Conservation (phyloP, 2,329 filamentous ascomycete genomes). For the Apiospora saccharicola region DNA sequence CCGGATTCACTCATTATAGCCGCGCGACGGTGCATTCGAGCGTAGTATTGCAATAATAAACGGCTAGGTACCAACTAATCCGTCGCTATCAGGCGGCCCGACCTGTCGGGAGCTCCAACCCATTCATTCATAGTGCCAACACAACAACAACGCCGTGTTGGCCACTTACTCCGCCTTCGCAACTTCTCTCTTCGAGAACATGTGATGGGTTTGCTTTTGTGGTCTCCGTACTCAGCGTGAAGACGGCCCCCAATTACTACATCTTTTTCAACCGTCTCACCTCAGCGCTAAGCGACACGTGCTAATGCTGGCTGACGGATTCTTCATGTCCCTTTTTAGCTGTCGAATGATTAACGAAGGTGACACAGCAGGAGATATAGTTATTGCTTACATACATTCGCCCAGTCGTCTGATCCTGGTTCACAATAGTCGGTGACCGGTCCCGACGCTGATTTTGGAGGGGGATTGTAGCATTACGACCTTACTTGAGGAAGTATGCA, state of each 20-base stretch:
- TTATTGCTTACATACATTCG: background rate
- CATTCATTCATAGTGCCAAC: background rate
- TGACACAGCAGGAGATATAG: background rate
- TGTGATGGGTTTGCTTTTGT: background rate
- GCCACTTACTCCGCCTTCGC: background rate
- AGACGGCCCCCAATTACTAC: background rate
- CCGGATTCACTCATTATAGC: background rate
- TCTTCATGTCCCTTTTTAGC: no score
- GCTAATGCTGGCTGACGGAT: background rate
- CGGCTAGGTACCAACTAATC: background rate
- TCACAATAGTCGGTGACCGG: background rate
- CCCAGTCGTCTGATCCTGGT: no score
- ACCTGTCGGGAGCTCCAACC: background rate
- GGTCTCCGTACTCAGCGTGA: background rate
- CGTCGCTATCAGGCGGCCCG: background rate
- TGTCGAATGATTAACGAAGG: background rate
- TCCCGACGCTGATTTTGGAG: no score
- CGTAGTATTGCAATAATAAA: background rate
- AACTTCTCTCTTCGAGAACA: background rate
- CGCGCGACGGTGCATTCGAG: background rate
- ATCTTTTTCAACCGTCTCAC: background rate
- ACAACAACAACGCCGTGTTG: background rate
- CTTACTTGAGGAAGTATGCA: background rate
- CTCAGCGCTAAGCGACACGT: background rate
- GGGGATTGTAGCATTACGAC: background rate